Evolutionary conservation across 495 filamentous ascomycete species (phyloP), one percentile per base, ranked within the genome.

Genomic region (Podospora australis): DNA sequence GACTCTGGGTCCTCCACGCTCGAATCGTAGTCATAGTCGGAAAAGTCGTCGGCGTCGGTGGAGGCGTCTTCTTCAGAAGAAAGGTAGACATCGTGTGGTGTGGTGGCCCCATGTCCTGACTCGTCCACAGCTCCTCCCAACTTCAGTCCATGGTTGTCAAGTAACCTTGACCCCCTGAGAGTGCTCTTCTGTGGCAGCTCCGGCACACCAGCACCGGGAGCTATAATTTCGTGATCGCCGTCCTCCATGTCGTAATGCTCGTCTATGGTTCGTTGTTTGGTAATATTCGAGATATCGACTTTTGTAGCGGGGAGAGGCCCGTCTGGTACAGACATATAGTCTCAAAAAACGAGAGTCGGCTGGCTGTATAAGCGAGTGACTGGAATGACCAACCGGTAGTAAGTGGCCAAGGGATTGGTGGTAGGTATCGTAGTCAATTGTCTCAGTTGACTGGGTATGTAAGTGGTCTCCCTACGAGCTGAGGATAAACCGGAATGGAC

Each of bases 1-100:
- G 64, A 69, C 9, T 62, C 44, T 17, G 64, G 59, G 20, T 66
- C 65, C 25, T 70, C 66, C 40, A 57, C 60, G 36, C 55, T 64
- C 43, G 70, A 70, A 44, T 74, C 71, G 58, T 62, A 73, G 54
- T 63, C 71, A 54, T 69, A 70, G 52, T 74, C 72, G 41, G 71
- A 76, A 39, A 70, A 71, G 56, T 73, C 71, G 52, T 73, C 71
- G 20, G 72, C 67, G 22, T 71, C 68, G 0, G 72, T 74, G 13
- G 72, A 76, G 36, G 64, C 72, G 38, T 73, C 71, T 52, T 76
- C 72, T 42, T 76, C 72, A 4, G 71, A 74, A 7, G 72, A 76
- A 16, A 76, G 70, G 54, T 76, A 76, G 41, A 70, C 50, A 42
- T 71, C 66, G 51, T 72, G 69, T 2, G 70, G 66, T n/a, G 64